These are phyloP conservation scores for Euphorbia schlechtendalii DNA, from an alignment of 441 rosid species.

Conservation along the genomic window DNA sequence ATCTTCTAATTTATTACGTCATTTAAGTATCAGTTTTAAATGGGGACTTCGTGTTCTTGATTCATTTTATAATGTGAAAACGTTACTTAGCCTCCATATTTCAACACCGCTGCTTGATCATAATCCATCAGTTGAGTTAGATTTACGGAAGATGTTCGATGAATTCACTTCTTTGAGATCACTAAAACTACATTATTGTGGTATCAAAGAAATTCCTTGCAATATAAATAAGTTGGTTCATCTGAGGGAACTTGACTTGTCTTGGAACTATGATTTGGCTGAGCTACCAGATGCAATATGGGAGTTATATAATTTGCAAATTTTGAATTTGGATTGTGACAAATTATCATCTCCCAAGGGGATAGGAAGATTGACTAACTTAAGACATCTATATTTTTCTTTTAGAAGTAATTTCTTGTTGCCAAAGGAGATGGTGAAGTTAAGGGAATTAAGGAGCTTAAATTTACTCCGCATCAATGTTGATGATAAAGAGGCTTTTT, in stretches of 20 bases:
- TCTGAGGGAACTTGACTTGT: slow-evolving; percentile 1
- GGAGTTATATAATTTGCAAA: slow-evolving; percentile 7
- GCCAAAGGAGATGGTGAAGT: slow-evolving; percentile 9
- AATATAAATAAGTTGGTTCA: slow-evolving; percentile 6
- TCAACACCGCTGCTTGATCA: neutral
- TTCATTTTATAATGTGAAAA: neutral
- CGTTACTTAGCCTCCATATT: neutral
- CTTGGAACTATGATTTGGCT: neutral
- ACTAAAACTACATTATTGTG: neutral
- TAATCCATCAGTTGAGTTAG: too few species aligned
- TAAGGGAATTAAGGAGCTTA: neutral
- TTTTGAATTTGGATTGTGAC: neutral
- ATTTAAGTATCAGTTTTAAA: neutral
- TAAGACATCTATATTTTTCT: neutral
- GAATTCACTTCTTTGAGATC: slow-evolving; percentile 8
- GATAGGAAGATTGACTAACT: neutral
- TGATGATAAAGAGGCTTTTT: neutral
- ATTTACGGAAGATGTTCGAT: neutral
- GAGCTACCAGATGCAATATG: slow-evolving; percentile 1
- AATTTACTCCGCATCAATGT: neutral
- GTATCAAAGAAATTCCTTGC: neutral
- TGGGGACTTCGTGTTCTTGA: neutral
- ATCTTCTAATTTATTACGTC: neutral
- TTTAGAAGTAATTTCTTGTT: too few species aligned
- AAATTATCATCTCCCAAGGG: too few species aligned